Base-by-base conservation (phyloP, 352 stramenopile species). In the Phytophthora palmivora region DNA sequence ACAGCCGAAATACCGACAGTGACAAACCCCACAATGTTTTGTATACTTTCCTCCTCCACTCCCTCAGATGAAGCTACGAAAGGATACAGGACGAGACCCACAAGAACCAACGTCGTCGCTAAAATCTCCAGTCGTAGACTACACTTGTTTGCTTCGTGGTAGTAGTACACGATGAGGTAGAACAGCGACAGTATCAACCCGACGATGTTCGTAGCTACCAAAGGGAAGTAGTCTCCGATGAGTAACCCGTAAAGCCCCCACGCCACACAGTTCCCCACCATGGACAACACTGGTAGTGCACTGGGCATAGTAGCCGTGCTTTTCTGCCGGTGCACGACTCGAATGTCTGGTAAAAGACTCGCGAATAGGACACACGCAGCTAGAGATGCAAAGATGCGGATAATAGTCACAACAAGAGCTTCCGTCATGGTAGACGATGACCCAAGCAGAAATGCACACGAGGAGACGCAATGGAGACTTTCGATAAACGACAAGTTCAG, bases 241-340 rank as follows among this genome's bases (percentile, higher is more conserved):
- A 89, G 62, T 7, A 87, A 32, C 0, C 79, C 79, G 47, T 89
- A 89, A 37, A 84, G 52, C 10, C 60, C 72, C 79, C 79, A 89
- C 54, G 74, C 58, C 30, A 82, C 62, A 49, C 80, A 84, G 58
- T 89, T 89, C n/a, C 51, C 76, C 24, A 87, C 47, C 79, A 88
- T 87, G n/a, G 76, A 78, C 33, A 88, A 58, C 46, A 88, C 70
- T 26, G 74, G 79, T 21, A 88, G 59, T 10, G 64, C 52, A 12
- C 67, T 76, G 16, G 67, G 63, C 63, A 80, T 72, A 33, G 32
- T 71, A n/a, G 51, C 38, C 3, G 65, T 73, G 60, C 57, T 74
- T 37, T 74, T 72, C 11, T 66, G 43, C 37, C 51, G 58, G 9
- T 76, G 65, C 48, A 81, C 75, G 16, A 67, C 47, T 8, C 70